Evolutionary conservation across 495 filamentous ascomycete species (phyloP), one percentile per base, ranked within the genome.

Genomic region (Cudoniella acicularis): DNA sequence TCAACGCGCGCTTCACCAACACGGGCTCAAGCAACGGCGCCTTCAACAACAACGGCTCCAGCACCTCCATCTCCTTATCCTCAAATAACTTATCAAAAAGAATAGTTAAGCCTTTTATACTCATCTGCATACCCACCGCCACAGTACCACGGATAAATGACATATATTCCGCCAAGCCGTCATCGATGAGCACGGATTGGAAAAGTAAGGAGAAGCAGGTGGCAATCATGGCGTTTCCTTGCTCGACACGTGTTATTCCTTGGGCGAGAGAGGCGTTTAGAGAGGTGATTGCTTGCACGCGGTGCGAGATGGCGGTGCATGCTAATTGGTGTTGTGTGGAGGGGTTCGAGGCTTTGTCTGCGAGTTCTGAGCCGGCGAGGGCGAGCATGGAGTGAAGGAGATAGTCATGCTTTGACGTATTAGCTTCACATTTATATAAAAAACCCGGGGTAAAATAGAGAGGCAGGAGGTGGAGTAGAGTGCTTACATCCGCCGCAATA

Each of bases 381-480:
- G 79, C 81, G 0, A 87, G 76, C 61, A 87, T 83, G 11, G 79
- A 73, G 65, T 87, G 82, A 74, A 87, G 81, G 13, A 82, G 77
- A 52, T 74, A 80, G 18, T 79, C 75, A 60, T 78, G 69, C 76
- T 81, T 46, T 21, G 11, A 17, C 25, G 22, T 20, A 26, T 48
- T 42, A 68, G 61, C n/a, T n/a, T n/a, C n/a, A n/a, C n/a, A n/a
- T 20, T 18, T 8, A 13, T 40, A 26, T n/a, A 46, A 21, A 46
- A 4, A 13, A 50, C 25, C n/a, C n/a, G n/a, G n/a, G n/a, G n/a
- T n/a, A 51, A 22, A 11, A 20, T 46, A 9, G 18, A 8, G 3
- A n/a, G 18, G 6, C 27, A 21, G 50, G 10, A 36, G 30, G 2
- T 43, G 11, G 30, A 49, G 25, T 36, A 10, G 27, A 11, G 13